These are phyloP conservation scores for Saturnispora serradocipensis DNA, from an alignment of 805 yeast species.

Conservation along the genomic window DNA sequence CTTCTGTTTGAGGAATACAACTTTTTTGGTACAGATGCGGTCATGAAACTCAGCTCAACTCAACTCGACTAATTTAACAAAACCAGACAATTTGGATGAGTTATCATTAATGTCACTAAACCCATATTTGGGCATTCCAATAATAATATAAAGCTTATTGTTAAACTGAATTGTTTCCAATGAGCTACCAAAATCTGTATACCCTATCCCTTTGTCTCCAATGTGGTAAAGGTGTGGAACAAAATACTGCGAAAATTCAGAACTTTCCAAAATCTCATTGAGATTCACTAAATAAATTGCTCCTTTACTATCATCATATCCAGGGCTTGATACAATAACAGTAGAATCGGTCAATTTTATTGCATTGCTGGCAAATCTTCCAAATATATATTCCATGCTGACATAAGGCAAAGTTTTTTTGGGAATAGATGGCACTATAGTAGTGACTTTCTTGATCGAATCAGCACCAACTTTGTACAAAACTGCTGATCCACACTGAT, in stretches of 20 bases:
- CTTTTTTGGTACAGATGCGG: too few relatives aligned
- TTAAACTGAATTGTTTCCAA: constrained; percentile 23
- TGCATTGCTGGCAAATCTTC: constrained; percentile 18
- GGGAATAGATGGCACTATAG: constrained; percentile 11
- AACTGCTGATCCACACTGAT: constrained; percentile 35
- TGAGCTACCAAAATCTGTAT: constrained; percentile 36
- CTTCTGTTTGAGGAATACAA: too few relatives aligned
- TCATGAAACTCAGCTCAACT: not conserved
- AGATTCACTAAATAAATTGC: constrained; percentile 36
- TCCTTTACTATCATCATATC: constrained; percentile 31
- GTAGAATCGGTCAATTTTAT: constrained; percentile 9
- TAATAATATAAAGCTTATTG: constrained; percentile 20
- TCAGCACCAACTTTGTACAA: constrained; percentile 13
- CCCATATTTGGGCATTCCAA: constrained; percentile 30
- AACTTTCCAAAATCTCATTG: constrained; percentile 5
- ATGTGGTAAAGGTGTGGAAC: constrained; percentile 14
- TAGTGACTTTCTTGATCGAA: constrained; percentile 9
- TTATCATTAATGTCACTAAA: constrained; percentile 10
- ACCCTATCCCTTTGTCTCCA: constrained; percentile 24
- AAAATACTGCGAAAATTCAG: not conserved
- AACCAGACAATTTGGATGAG: not conserved
- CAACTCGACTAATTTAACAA: not conserved
- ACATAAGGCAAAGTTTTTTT: not conserved
- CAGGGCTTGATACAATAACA: constrained; percentile 31
- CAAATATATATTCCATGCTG: not conserved